Conservation (phyloP, 345 rosid species). For the Orychophragmus violaceus region DNA sequence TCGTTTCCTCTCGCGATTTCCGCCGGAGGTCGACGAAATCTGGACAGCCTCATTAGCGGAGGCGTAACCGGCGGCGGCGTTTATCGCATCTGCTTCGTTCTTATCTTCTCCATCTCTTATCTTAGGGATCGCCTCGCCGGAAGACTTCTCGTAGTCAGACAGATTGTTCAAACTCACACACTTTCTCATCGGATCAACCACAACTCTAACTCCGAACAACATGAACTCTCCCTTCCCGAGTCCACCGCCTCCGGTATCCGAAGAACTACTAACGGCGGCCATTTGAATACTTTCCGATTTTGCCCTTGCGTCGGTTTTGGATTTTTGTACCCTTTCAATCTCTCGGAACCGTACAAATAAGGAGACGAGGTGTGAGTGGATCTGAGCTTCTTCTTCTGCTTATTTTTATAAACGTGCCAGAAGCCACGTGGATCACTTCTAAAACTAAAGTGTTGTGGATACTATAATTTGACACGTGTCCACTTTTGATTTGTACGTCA, state of each 20-base stretch:
- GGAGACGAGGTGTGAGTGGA: slow-evolving; percentile 26
- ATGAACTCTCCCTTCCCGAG: slow-evolving; percentile 51
- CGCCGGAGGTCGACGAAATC: slow-evolving; percentile 34
- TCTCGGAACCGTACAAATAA: background rate
- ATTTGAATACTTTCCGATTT: background rate
- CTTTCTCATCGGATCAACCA: slow-evolving; percentile 92
- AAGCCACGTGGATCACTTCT: slow-evolving; percentile 14
- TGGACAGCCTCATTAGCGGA: slow-evolving; percentile 80
- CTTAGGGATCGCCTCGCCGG: slow-evolving; percentile 33
- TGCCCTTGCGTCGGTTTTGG: slow-evolving; percentile 24
- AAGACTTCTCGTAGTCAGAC: slow-evolving; percentile 64
- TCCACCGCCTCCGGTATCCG: slow-evolving; percentile 27
- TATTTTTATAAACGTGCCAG: background rate
- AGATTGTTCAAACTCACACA: slow-evolving; percentile 85
- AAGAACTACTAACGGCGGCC: slow-evolving; percentile 30
- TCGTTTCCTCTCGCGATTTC: slow-evolving; percentile 78
- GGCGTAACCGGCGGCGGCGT: slow-evolving; percentile 48
- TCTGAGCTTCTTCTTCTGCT: slow-evolving; percentile 4
- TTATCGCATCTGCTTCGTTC: slow-evolving; percentile 9
- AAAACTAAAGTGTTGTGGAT: background rate
- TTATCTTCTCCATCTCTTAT: slow-evolving; percentile 18
- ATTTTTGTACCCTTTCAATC: slow-evolving; percentile 22
- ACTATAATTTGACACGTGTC: background rate
- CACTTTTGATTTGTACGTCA: background rate
- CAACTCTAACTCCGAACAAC: slow-evolving; percentile 84